phyloP scores from a whole-genome alignment of 2,329 filamentous ascomycete species.

The Hypoxylon sp. region DNA sequence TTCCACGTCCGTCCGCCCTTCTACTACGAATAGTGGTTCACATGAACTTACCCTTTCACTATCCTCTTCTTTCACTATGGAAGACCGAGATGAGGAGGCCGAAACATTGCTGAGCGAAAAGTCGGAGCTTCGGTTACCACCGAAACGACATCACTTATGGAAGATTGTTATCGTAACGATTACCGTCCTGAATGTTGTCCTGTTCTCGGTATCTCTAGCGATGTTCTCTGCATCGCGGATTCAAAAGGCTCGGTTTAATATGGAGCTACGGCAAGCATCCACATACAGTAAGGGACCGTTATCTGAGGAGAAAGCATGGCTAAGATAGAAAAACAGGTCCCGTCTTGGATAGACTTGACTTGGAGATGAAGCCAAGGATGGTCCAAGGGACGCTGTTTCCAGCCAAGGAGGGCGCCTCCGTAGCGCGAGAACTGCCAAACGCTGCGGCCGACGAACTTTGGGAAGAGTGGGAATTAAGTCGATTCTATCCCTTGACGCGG shows the following conservation, averaged over 20 bases:
- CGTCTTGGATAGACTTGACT: constrained; percentile 41
- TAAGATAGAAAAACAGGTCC: constrained; percentile 34
- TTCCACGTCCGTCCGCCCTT: background rate
- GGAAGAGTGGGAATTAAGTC: constrained; percentile 50
- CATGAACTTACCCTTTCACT: background rate
- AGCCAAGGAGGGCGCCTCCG: constrained; percentile 37
- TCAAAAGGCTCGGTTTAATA: constrained; percentile 19
- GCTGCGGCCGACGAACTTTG: constrained; percentile 47
- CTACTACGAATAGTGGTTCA: background rate
- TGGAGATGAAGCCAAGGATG: constrained; percentile 34
- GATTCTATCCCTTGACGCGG: constrained; percentile 47
- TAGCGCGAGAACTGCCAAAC: constrained; percentile 51
- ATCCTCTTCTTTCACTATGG: constrained; percentile 15
- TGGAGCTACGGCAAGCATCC: constrained; percentile 29
- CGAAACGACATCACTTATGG: background rate
- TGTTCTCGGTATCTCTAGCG: constrained; percentile 24
- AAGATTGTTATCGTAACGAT: constrained; percentile 4
- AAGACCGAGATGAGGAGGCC: constrained; percentile 21
- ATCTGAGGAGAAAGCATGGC: background rate
- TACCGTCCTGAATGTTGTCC: constrained; percentile 21
- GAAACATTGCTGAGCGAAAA: constrained; percentile 23
- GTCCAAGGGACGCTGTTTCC: constrained; percentile 49
- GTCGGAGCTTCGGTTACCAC: background rate
- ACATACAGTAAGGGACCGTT: constrained; percentile 28
- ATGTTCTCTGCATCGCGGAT: constrained; percentile 21